Base-by-base conservation (phyloP, 2,329 filamentous ascomycete species). In the Hymenoscyphus scutula region DNA sequence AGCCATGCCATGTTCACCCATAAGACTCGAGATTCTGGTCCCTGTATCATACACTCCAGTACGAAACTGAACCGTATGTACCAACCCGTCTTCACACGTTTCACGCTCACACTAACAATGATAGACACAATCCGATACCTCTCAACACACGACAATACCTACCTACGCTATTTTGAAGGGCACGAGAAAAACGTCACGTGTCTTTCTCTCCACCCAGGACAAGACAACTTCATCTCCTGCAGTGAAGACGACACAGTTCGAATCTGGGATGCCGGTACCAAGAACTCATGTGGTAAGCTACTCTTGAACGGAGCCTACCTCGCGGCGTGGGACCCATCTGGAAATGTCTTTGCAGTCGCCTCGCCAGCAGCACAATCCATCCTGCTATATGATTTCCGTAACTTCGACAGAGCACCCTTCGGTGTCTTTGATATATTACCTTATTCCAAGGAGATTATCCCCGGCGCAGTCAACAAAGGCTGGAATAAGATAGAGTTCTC, bases 401-500 rank as follows among this genome's bases (percentile, higher is more conserved):
- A 97, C 75, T 98, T 91, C 77, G 91, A 97, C 76, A 96, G 95
- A 76, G 86, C 89, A 4, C 95, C 95, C 0, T 96, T 99, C 72
- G 84, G 88, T 11, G 90, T 85, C 8, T 95, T 98, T 71, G 94
- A 98, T 72, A 80, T 98, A 17, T 58, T 72, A 64, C 77, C 72
- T 71, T 80, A 58, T 79, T 84, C 66, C 5, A 83, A 88, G 56
- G 86, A 89, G 41, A 38, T 60, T 15, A 70, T 81, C 75, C 65
- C 83, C 76, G 56, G 80, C 68, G 58, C 62, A 58, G 77, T 83
- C 1, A 79, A 84, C 64, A 83, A 82, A 59, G 88, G 88, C 11
- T 99, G 95, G 95, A 95, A 91, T 1, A 92, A 90, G 69, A 82
- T 99, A 51, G 92, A 97, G 71, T 98, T 99, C 74, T 95, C 91